phyloP scores from a whole-genome alignment of 306 rosid genomes.

The Cucumis hystrix region DNA sequence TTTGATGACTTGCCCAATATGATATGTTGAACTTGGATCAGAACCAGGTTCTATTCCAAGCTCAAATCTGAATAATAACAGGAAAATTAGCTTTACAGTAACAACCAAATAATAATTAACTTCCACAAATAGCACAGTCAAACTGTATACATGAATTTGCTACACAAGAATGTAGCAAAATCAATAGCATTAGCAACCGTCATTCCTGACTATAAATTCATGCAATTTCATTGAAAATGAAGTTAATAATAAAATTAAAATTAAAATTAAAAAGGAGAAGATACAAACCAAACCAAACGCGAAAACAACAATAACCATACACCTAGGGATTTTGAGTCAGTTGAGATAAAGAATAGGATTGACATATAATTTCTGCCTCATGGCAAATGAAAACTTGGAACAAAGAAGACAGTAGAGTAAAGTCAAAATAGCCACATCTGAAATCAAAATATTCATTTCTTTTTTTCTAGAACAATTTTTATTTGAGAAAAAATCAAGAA shows the following conservation, averaged over 20 bases:
- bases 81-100: slow-evolving; percentile 11
- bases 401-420: not conserved
- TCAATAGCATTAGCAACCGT: not conserved
- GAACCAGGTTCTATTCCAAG: slow-evolving; percentile 77
- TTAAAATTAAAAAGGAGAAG: not conserved
- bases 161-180: not conserved
- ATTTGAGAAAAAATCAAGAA: no score
- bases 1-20: slow-evolving; percentile 87
- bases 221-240: not conserved
- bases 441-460: not conserved
- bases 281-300: not conserved
- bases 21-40: slow-evolving; percentile 55
- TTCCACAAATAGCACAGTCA: not conserved
- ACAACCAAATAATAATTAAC: not conserved
- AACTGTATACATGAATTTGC: not conserved
- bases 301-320: not conserved
- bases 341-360: not conserved
- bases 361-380: not conserved
- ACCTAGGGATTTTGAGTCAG: not conserved
- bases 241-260: not conserved
- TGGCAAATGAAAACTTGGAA: not conserved
- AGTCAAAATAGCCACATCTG: not conserved
- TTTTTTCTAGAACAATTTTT: no score
- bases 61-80: slow-evolving; percentile 55
- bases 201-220: not conserved